A percentile compares a stretch with the other conserved stretches of the same genome.
Conservation (phyloP, 352 stramenopile genomes). For the Globisporangium iwayamae region DNA sequence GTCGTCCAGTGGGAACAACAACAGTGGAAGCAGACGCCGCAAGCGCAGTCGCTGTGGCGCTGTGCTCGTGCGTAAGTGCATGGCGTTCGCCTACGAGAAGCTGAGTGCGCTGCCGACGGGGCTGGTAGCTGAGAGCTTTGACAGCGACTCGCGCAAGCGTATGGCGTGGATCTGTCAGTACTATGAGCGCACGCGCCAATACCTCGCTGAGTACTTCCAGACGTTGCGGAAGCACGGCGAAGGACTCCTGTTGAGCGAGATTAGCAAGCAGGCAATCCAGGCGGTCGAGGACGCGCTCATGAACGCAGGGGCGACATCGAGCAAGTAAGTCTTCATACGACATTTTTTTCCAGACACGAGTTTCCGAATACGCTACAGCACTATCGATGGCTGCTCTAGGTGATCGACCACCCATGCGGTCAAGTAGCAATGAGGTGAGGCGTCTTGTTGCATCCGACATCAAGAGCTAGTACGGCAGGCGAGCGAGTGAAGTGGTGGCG, state of each 20-base stretch:
- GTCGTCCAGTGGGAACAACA: conserved; percentile 2
- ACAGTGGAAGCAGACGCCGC: conserved; percentile 16
- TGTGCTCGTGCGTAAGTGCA: conserved; percentile 43
- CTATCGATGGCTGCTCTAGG: too few species aligned
- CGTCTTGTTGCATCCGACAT: background rate
- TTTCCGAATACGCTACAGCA: too few species aligned
- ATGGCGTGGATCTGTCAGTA: conserved; percentile 9
- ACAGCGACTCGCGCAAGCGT: conserved; percentile 4
- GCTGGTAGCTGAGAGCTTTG: background rate
- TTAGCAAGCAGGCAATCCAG: conserved; percentile 23
- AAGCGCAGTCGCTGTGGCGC: conserved; percentile 30
- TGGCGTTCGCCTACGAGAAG: conserved; percentile 16
- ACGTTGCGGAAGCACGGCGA: conserved; percentile 9
- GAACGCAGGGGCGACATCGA: conserved; percentile 5
- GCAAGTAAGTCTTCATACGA: background rate
- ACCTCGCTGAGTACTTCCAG: conserved; percentile 16
- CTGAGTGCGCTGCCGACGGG: conserved; percentile 6
- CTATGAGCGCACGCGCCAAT: conserved; percentile 9
- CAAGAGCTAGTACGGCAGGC: background rate
- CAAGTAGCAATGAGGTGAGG: background rate
- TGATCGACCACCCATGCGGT: background rate
- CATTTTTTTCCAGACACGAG: too few species aligned
- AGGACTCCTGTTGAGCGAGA: conserved; percentile 20
- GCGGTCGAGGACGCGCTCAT: conserved; percentile 23
- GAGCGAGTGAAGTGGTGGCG: background rate